Evolutionary conservation across 495 filamentous ascomycete genomes (phyloP).

Genomic region (Penicillium ochrochloron): DNA sequence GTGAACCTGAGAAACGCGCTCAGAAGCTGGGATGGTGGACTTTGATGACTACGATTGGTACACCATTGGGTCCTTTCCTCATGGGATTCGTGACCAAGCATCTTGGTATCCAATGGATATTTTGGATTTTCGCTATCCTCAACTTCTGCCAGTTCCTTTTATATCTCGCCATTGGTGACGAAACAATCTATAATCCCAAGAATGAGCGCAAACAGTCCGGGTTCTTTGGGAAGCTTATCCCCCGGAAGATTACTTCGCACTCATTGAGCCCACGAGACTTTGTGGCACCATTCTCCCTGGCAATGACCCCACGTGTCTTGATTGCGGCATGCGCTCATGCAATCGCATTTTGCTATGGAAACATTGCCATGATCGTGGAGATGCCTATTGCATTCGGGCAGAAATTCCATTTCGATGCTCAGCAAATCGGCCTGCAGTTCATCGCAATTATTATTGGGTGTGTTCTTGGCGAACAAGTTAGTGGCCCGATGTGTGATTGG

Average conservation of each 20-base stretch:
- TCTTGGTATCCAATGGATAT: slow-evolving; percentile 39
- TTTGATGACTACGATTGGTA: slow-evolving; percentile 39
- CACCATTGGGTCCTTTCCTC: slow-evolving; percentile 36
- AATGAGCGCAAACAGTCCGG: slow-evolving; percentile 10
- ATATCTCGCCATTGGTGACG: slow-evolving; percentile 33
- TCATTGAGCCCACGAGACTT: slow-evolving; percentile 24
- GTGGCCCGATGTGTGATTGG: slow-evolving; percentile 39
- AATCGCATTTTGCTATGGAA: slow-evolving; percentile 39
- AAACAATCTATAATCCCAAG: slow-evolving; percentile 31
- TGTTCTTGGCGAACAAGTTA: slow-evolving; percentile 41
- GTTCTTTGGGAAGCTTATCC: slow-evolving; percentile 25
- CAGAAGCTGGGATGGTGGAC: slow-evolving; percentile 42
- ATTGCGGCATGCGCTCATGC: slow-evolving; percentile 35
- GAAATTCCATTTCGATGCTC: slow-evolving; percentile 39
- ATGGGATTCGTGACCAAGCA: slow-evolving; percentile 42
- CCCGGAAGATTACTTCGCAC: slow-evolving; percentile 27
- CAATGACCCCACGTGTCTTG: slow-evolving; percentile 26
- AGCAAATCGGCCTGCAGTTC: slow-evolving; percentile 43
- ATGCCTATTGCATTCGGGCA: slow-evolving; percentile 38
- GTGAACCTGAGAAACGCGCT: slow-evolving; percentile 32
- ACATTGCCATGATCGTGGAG: slow-evolving; percentile 38
- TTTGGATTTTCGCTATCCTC: slow-evolving; percentile 43
- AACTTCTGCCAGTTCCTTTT: slow-evolving; percentile 35
- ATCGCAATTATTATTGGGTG: slow-evolving; percentile 44
- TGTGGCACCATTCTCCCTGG: slow-evolving; percentile 29